phyloP scores from a whole-genome alignment of 177 flowering plant genomes.

The Vitis hybrid region DNA sequence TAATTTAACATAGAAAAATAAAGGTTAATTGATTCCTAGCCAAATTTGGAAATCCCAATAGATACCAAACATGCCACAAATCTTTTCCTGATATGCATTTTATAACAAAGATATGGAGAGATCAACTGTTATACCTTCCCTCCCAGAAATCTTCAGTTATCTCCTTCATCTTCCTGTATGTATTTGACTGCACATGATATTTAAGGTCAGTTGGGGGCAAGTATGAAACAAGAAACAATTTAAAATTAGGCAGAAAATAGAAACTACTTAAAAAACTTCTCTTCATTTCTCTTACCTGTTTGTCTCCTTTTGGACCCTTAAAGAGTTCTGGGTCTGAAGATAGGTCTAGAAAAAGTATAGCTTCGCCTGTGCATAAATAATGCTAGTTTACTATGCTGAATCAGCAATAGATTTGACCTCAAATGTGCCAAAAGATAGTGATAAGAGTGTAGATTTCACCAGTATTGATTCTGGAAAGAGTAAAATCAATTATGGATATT shows the following conservation, averaged over 20 bases:
- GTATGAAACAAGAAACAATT: neutral
- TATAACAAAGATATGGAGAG: neutral
- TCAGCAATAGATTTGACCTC: slow-evolving; percentile 3
- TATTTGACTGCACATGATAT: slow-evolving; percentile 65
- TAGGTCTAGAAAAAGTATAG: slow-evolving; percentile 77
- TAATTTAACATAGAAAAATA: too few species aligned
- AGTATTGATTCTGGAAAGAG: slow-evolving; percentile 94
- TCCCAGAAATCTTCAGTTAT: slow-evolving; percentile 91
- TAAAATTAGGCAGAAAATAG: neutral
- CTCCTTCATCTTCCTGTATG: slow-evolving; percentile 90
- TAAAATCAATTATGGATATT: slow-evolving; percentile 86
- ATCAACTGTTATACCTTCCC: slow-evolving; percentile 59
- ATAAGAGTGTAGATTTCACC: slow-evolving; percentile 38
- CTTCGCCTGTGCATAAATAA: slow-evolving; percentile 54
- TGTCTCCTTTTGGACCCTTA: slow-evolving; percentile 92
- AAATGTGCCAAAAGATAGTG: neutral
- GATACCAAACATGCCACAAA: neutral
- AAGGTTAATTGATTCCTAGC: too few species aligned
- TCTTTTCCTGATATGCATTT: neutral
- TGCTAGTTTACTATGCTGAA: slow-evolving; percentile 9
- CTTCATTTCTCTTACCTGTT: slow-evolving; percentile 56
- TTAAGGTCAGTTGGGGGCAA: slow-evolving; percentile 3
- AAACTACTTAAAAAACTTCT: neutral
- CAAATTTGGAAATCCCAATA: neutral
- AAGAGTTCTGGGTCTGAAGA: slow-evolving; percentile 84